Evolutionary conservation across 2,329 filamentous ascomycete genomes (phyloP).

Genomic region (Trichoderma brevicompactum): DNA sequence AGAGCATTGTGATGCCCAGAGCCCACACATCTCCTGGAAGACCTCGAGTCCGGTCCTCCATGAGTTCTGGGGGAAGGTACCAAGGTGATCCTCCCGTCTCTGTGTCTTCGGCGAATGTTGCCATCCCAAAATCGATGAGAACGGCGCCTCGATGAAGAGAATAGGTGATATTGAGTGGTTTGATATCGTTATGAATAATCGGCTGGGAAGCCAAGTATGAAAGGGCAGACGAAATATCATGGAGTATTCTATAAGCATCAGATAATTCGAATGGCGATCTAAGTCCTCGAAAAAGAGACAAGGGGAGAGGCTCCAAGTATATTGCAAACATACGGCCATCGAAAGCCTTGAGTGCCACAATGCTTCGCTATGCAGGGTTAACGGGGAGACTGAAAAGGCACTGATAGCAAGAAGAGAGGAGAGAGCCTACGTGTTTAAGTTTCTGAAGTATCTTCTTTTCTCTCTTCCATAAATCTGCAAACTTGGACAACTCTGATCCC

Average conservation of each 20-base stretch:
- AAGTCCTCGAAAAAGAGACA: not conserved
- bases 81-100: not conserved
- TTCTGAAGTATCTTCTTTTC: conserved; percentile 8
- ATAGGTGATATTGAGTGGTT: conserved; percentile 15
- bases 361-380: conserved; percentile 1
- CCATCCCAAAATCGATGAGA: conserved; percentile 20
- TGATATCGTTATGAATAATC: conserved; percentile 22
- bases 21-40: conserved; percentile 14
- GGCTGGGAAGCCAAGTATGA: not conserved
- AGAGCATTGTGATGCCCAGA: conserved; percentile 10
- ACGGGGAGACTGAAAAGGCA: not conserved
- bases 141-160: conserved; percentile 29
- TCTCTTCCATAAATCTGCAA: not conserved
- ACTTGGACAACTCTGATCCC: not conserved
- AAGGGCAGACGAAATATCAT: not conserved
- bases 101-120: not conserved
- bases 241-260: not conserved
- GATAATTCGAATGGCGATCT: not conserved
- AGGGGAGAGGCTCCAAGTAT: conserved; percentile 2
- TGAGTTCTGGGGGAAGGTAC: conserved; percentile 20
- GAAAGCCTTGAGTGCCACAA: conserved; percentile 12
- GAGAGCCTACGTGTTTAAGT: not conserved
- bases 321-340: conserved; percentile 13
- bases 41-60: not conserved
- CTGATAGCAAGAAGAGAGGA: not conserved